phyloP scores from a whole-genome alignment of 2,329 filamentous ascomycete genomes.

The Penicillium sp. region DNA sequence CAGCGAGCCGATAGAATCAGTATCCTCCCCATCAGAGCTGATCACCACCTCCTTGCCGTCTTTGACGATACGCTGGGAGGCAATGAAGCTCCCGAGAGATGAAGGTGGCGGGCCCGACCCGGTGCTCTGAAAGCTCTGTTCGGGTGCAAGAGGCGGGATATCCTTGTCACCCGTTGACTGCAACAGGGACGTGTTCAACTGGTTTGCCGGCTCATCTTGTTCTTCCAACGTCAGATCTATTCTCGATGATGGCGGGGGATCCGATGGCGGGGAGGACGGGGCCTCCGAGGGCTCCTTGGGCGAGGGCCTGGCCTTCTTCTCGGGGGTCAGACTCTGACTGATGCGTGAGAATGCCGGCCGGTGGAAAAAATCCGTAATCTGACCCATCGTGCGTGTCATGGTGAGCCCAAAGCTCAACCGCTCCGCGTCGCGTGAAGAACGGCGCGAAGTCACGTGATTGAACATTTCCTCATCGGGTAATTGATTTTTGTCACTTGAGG shows the following conservation, averaged over 20 bases:
- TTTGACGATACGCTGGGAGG: slow-evolving; percentile 55
- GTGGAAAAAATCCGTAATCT: slow-evolving; percentile 50
- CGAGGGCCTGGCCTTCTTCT: not conserved
- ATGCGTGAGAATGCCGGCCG: slow-evolving; percentile 29
- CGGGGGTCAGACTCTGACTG: not conserved
- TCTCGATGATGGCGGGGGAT: slow-evolving; percentile 27
- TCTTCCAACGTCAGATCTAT: slow-evolving; percentile 22
- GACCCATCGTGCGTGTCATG: slow-evolving; percentile 26
- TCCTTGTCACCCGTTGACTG: slow-evolving; percentile 2
- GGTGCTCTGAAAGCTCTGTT: slow-evolving; percentile 22
- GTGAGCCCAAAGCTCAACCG: not conserved
- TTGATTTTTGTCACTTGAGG: not conserved
- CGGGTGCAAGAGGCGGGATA: slow-evolving; percentile 1
- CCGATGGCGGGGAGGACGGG: slow-evolving; percentile 19
- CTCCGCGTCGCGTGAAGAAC: slow-evolving; percentile 15
- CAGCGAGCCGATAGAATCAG: slow-evolving; percentile 56
- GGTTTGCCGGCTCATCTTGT: slow-evolving; percentile 1
- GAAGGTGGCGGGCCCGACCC: slow-evolving; percentile 13
- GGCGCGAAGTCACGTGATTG: slow-evolving; percentile 21
- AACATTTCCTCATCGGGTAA: not conserved
- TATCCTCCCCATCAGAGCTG: slow-evolving; percentile 70
- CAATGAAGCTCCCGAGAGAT: slow-evolving; percentile 24
- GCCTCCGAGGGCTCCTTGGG: not conserved
- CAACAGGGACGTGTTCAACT: not conserved
- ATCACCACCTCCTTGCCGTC: slow-evolving; percentile 56